Conservation (phyloP, 1,139 yeast species). For the Saccharomycopsis crataegensis region DNA sequence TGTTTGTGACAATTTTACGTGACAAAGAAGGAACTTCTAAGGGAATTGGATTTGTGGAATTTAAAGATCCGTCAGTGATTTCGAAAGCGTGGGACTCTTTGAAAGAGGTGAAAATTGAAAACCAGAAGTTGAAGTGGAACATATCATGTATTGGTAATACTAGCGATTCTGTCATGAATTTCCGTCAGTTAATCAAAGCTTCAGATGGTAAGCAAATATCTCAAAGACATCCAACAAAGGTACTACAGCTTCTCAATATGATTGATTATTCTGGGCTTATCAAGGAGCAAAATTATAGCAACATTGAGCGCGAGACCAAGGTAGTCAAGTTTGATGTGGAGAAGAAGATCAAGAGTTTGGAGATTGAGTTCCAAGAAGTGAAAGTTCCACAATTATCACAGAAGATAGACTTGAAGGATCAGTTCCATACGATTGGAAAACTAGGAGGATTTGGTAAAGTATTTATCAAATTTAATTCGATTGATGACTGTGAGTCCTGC, state of each 20-base stretch:
- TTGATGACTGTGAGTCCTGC: constrained; percentile 49
- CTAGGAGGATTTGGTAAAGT: constrained; percentile 58
- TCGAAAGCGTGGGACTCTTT: constrained; percentile 23
- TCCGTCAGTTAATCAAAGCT: constrained; percentile 15
- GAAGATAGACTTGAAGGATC: constrained; percentile 37
- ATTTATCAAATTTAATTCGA: constrained; percentile 54
- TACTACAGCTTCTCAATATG: constrained; percentile 63
- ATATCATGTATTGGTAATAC: constrained; percentile 9
- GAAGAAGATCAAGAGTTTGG: constrained; percentile 3
- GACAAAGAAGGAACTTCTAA: constrained; percentile 33
- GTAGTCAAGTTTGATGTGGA: constrained; percentile 7
- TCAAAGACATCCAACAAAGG: constrained; percentile 35
- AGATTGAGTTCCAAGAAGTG: not conserved
- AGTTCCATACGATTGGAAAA: constrained; percentile 22
- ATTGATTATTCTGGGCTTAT: constrained; percentile 27
- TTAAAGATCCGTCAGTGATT: constrained; percentile 19
- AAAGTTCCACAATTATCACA: constrained; percentile 30
- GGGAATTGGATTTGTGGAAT: constrained; percentile 41
- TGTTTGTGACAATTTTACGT: constrained; percentile 27
- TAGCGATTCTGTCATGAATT: constrained; percentile 24
- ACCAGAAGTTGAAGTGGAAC: constrained; percentile 7
- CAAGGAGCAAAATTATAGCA: constrained; percentile 30
- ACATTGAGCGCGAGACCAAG: constrained; percentile 4
- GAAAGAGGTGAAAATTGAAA: constrained; percentile 27
- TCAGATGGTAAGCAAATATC: constrained; percentile 19